Percentiles rank a stretch among this genome's conserved stretches.
Conservation (phyloP, 805 yeast species). For the Wickerhamiella lipophila region DNA sequence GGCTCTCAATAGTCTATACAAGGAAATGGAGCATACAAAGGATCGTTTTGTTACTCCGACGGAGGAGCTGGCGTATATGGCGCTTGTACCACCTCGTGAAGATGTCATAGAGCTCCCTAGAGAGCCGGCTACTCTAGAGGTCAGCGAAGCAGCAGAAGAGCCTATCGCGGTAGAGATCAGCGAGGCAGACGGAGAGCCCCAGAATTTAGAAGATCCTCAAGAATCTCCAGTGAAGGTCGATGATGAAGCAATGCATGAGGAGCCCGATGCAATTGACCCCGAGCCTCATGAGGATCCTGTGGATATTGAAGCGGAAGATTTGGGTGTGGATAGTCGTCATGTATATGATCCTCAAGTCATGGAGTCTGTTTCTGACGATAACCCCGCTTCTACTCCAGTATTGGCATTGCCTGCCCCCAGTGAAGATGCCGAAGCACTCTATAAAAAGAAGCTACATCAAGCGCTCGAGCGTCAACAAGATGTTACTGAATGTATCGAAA, state of each 20-base stretch:
- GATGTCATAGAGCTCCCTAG: conserved; percentile 15
- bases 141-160: too few species aligned
- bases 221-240: too few species aligned
- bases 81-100: conserved; percentile 38
- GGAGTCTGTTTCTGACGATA: too few species aligned
- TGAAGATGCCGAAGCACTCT: conserved; percentile 1
- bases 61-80: conserved; percentile 74
- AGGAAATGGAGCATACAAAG: conserved; percentile 51
- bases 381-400: neutral
- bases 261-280: neutral
- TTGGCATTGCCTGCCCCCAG: neutral
- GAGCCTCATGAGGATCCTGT: neutral
- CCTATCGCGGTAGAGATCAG: too few species aligned
- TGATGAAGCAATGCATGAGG: neutral
- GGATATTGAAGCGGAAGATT: neutral
- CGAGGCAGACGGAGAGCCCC: conserved; percentile 6
- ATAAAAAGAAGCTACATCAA: neutral
- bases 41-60: conserved; percentile 64
- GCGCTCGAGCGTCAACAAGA: conserved; percentile 63
- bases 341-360: neutral
- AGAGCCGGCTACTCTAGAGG: too few species aligned
- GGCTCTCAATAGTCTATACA: conserved; percentile 56
- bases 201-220: too few species aligned
- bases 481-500: conserved; percentile 93
- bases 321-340: neutral